Base-by-base conservation (phyloP, 108 stramenopile genomes). In the Licmophora abbreviata region DNA sequence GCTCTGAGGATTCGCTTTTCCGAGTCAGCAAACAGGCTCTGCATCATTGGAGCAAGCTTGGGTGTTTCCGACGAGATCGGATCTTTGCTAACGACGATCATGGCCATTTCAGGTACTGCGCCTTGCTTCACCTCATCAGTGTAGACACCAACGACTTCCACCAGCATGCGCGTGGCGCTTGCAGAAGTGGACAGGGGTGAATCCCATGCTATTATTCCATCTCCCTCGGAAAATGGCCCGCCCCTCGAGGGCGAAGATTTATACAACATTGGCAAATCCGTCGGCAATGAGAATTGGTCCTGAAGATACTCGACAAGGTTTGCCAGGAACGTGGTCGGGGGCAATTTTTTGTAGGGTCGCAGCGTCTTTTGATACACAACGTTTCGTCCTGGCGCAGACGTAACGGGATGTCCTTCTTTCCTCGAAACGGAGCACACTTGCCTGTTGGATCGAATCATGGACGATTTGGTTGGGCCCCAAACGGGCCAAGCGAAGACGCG, bases 61-160 rank as follows among this genome's bases (percentile, higher is more conserved):
- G 50, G 35, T 36, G 25, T 2, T 17, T 34, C 31, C 24, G 29
- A 28, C 7, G n/a, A 10, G 2, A 14, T 27, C 1, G 30, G 48
- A 31, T 46, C 44, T 35, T 71, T 71, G 29, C 49, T 24, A 6
- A 77, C 75, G 12, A 61, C 83, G 17, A 91, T 76, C 89, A 92
- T 85, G 14, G 81, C 81, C 85, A 87, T 83, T 26, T 68, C 64
- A 0, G 81, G 81, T 23, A 52, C 28, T 17, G 60, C 36, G 50
- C 42, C 38, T 27, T 35, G 29, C 9, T 65, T 48, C 36, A 41
- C 54, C 14, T 56, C 31, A 26, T 64, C 67, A 7, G 85, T 69
- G 45, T 69, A 79, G 49, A 91, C 75, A 6, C 70, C 84, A 37
- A 91, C 73, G 9, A 91, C 71, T 66, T 91, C 81, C 28, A 91